Evolutionary conservation across 257 asterid genomes (phyloP).

Genomic region (Plantago major): DNA sequence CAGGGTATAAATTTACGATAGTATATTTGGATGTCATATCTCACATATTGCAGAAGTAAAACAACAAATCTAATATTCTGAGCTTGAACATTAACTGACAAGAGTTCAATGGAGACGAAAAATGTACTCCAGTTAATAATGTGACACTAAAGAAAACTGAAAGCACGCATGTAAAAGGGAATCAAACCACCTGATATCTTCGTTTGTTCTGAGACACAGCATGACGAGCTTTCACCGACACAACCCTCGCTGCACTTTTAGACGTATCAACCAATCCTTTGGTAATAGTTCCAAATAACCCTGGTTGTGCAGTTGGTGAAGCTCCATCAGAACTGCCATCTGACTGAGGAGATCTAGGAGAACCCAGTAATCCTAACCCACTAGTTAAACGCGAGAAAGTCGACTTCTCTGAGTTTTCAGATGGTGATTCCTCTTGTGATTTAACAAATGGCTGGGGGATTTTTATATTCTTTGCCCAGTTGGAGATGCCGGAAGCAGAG

Average conservation of each 20-base stretch:
- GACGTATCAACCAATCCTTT: constrained; percentile 94
- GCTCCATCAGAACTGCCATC: constrained; percentile 55
- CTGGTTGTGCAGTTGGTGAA: constrained; percentile 59
- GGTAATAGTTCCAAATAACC: constrained; percentile 77
- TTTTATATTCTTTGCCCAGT: constrained; percentile 89
- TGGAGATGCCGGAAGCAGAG: constrained; percentile 76
- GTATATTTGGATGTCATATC: not conserved
- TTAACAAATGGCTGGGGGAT: constrained; percentile 75
- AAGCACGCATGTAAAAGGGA: constrained; percentile 7
- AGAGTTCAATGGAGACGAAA: no score
- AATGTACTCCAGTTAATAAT: no score
- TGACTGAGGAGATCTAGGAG: constrained; percentile 74
- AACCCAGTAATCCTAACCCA: constrained; percentile 70
- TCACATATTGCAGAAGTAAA: not conserved
- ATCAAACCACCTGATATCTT: constrained; percentile 81
- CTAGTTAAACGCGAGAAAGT: constrained; percentile 68
- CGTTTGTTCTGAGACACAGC: constrained; percentile 97
- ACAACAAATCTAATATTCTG: no score
- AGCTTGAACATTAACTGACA: no score
- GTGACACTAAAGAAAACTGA: not conserved
- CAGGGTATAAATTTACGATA: not conserved
- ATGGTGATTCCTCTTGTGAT: constrained; percentile 62
- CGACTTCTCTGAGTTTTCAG: constrained; percentile 62
- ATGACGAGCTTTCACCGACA: constrained; percentile 96
- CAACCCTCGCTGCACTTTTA: constrained; percentile 93